Base-by-base conservation (phyloP, 2,329 filamentous ascomycete genomes). In the Aspergillus felis region DNA sequence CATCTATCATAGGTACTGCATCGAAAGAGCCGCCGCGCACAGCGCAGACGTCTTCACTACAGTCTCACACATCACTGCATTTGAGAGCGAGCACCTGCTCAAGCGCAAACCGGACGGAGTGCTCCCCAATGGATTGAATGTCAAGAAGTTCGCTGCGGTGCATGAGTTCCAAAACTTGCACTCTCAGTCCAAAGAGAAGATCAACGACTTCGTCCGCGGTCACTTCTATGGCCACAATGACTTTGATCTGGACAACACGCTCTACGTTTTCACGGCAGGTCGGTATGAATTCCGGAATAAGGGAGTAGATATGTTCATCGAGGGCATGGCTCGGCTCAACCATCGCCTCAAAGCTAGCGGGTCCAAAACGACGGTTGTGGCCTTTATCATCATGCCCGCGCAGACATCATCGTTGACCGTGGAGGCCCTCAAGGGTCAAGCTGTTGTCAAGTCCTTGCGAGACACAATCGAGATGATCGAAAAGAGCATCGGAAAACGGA, bases 151-250 rank as follows among this genome's bases (percentile, higher is more conserved):
- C 79, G 93, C 92, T 8, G 94, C 94, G 6, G 92, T 97, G 68
- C 94, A 99, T 81, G 94, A 99, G 77, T 97, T 97, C 80, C 94
- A 99, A 76, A 99, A 99, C 73, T 78, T 99, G 71, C 94, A 97
- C 77, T 92, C 96, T 70, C 90, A 94, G 74, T 89, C 92, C 69
- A 97, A 97, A 80, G 90, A 96, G 76, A 96, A 96, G 82, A 97
- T 99, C 68, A 91, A 96, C 71, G 94, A 97, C 74, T 99, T 99
- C 71, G 92, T 97, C 22, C 90, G 94, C 51, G 94, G 94, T 10
- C 94, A 99, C 74, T 99, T 99, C 77, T 97, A 97, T 71, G 94
- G 94, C 10, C 92, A 97, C 78, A 95, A 96, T 73, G 92, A 99
- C 72, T 97, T 97, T 65, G 91, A 97, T 61, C 87, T 92, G 14